Base-by-base conservation (phyloP, 306 rosid species). In the Quercus cerris region DNA sequence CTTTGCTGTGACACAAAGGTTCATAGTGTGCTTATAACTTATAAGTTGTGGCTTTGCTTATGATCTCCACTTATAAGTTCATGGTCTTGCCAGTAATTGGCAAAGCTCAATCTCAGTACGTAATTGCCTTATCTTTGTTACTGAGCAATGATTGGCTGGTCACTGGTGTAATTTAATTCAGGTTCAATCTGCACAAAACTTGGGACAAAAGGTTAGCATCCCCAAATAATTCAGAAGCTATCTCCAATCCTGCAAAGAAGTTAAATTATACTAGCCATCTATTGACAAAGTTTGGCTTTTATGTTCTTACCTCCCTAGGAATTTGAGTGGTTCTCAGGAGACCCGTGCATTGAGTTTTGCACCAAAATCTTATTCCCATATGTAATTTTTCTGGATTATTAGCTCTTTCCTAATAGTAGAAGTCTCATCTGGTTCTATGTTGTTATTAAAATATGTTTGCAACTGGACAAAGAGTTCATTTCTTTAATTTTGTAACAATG, bases 381-480 rank as follows among this genome's bases (percentile, higher is more conserved):
- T 4, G 28, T 62, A 62, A 56, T 44, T 56, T 20, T 20, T 44
- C 14, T 30, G 38, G 46, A 41, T 75, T 41, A 52, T 68, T 56
- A 63, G 49, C 25, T 70, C 19, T 18, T 49, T 75, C 23, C 41
- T 56, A 6, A 28, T 25, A 28, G 19, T 8, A 27, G 10, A 63
- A 27, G n/a, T 63, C 70, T 56, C 49, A 52, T n/a, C 46, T 27
- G 75, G 71, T 58, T 68, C 79, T 75, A 58, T 69, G 80, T 30
- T 68, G 31, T 11, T 22, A 57, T 59, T 58, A 70, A 58, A 81
- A 23, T 49, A 49, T 49, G 54, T 12, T 11, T 44, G 46, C 38
- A 75, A 56, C 54, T 75, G 62, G 76, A 81, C 75, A 75, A 81
- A 69, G 59, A 38, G 64, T 70, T 44, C 20, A 3, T 58, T n/a